A percentile compares a stretch with the other conserved stretches of the same genome.
phyloP scores from a whole-genome alignment of 768 basidiomycete genomes.

The Leccinum variicolor region DNA sequence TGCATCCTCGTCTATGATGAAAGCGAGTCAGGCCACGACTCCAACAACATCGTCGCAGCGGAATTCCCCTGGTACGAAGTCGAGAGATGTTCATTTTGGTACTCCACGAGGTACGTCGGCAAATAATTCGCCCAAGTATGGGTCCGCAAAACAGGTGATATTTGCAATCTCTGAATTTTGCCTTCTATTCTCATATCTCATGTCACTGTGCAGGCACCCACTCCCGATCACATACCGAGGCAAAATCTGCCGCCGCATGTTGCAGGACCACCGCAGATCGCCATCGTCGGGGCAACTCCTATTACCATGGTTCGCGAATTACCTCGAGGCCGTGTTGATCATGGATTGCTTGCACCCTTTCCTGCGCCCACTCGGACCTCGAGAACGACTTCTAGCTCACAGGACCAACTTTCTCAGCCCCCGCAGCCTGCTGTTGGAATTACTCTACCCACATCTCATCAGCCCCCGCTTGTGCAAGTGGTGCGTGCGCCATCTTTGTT shows the following conservation, averaged over 20 bases:
- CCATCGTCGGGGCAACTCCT: conserved; percentile 31
- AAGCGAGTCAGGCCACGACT: conserved; percentile 19
- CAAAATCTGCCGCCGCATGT: conserved; percentile 11
- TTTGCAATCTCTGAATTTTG: background rate
- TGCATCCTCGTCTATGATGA: conserved; percentile 27
- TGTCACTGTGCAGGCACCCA: conserved; percentile 12
- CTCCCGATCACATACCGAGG: conserved; percentile 16
- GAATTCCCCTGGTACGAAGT: conserved; percentile 17
- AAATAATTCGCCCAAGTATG: conserved; percentile 22
- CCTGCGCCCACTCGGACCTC: conserved; percentile 24
- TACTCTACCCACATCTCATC: conserved; percentile 13
- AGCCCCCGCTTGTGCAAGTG: conserved; percentile 6
- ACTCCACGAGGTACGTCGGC: conserved; percentile 22
- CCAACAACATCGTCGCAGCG: conserved; percentile 24
- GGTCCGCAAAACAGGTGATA: conserved; percentile 26
- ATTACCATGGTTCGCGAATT: conserved; percentile 16
- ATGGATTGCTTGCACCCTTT: conserved; percentile 25
- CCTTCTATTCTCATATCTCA: conserved; percentile 8
- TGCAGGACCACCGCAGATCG: conserved; percentile 27
- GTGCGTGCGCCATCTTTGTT: conserved; percentile 23
- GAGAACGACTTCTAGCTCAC: conserved; percentile 23
- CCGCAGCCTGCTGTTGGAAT: conserved; percentile 13
- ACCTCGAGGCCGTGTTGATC: conserved; percentile 23
- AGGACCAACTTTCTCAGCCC: conserved; percentile 17
- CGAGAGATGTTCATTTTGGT: conserved; percentile 16